phyloP scores from a whole-genome alignment of 2,329 filamentous ascomycete genomes.

The Helotiales sp. region DNA sequence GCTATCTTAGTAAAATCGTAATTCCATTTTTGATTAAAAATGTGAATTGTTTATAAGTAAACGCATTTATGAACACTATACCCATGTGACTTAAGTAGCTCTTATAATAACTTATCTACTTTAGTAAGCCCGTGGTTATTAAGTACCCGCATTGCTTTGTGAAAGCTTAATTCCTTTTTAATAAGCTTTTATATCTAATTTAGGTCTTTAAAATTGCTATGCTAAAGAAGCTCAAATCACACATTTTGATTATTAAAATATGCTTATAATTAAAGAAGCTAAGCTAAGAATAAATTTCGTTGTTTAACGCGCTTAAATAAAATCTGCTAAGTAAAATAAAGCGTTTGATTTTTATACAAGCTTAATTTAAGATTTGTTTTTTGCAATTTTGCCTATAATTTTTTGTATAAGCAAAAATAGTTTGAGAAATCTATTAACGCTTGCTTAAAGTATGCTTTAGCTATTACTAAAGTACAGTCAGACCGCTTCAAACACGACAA shows the following conservation, averaged over 20 bases:
- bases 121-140: conserved; percentile 15
- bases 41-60: conserved; percentile 16
- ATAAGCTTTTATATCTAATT: conserved; percentile 17
- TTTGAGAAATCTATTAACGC: conserved; percentile 8
- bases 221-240: conserved; percentile 1
- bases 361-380: conserved; percentile 8
- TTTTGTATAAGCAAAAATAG: conserved; percentile 19
- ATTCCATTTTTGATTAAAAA: conserved; percentile 20
- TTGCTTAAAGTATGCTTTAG: conserved; percentile 20
- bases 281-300: too few relatives aligned
- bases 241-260: too few relatives aligned
- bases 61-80: conserved; percentile 22
- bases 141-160: conserved; percentile 10
- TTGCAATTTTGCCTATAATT: conserved; percentile 14
- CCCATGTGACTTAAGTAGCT: conserved; percentile 12
- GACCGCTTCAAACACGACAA: too few relatives aligned
- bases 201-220: conserved; percentile 2
- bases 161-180: conserved; percentile 19
- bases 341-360: conserved; percentile 20
- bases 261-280: too few relatives aligned
- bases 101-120: conserved; percentile 2
- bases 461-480: too few relatives aligned
- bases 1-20: conserved; percentile 10
- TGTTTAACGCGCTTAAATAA: conserved; percentile 18
- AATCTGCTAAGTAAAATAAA: conserved; percentile 22